Evolutionary conservation across 192 early-diverging fungal genomes (phyloP).

Genomic region (Coemansia javaensis): DNA sequence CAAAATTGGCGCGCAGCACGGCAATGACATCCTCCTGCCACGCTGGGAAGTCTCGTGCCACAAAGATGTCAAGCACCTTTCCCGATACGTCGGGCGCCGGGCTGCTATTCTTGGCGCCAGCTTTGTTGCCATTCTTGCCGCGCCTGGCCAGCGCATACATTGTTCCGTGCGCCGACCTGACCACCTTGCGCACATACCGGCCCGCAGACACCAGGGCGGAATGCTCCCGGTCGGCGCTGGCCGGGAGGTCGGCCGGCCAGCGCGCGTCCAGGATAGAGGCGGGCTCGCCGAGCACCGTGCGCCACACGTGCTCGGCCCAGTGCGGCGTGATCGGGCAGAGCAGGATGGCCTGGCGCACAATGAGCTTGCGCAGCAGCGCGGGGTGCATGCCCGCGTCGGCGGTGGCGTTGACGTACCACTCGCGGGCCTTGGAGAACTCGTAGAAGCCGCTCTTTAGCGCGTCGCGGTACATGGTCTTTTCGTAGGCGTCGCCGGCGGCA

Average conservation of each 20-base stretch:
- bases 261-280: slow-evolving; percentile 64
- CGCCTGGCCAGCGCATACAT: slow-evolving; percentile 54
- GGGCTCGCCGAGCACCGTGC: slow-evolving; percentile 67
- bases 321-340: slow-evolving; percentile 89
- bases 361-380: slow-evolving; percentile 77
- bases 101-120: slow-evolving; percentile 53
- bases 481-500: slow-evolving; percentile 68
- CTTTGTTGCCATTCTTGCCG: slow-evolving; percentile 76
- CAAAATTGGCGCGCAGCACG: slow-evolving; percentile 57
- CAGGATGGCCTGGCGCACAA: slow-evolving; percentile 78
- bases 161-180: slow-evolving; percentile 72
- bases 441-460: slow-evolving; percentile 88
- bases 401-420: slow-evolving; percentile 83
- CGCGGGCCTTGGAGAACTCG: slow-evolving; percentile 80
- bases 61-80: slow-evolving; percentile 74
- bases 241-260: slow-evolving; percentile 57
- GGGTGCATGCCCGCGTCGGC: slow-evolving; percentile 74
- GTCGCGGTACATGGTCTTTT: slow-evolving; percentile 81
- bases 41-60: slow-evolving; percentile 79
- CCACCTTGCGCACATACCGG: slow-evolving; percentile 72
- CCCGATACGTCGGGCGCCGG: too few species aligned
- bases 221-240: slow-evolving; percentile 65
- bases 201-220: slow-evolving; percentile 66
- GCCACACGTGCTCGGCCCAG: slow-evolving; percentile 92
- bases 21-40: slow-evolving; percentile 81